Evolutionary conservation across 768 basidiomycete species (phyloP).

Genomic region (Leccinum subgranulosum): DNA sequence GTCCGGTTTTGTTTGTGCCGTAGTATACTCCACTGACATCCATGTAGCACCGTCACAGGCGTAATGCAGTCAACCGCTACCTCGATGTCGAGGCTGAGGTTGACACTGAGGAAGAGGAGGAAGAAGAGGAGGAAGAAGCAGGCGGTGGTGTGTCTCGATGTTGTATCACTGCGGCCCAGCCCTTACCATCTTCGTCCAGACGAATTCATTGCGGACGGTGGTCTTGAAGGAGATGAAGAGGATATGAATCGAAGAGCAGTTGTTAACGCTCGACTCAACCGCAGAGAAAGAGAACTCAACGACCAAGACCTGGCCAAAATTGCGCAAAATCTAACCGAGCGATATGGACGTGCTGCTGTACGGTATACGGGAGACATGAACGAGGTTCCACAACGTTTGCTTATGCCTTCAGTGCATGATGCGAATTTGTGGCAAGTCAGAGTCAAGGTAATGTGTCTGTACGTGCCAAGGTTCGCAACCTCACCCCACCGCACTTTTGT

Average conservation of each 20-base stretch:
- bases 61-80: constrained; percentile 70
- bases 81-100: constrained; percentile 96
- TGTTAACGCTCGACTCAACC: constrained; percentile 68
- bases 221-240: constrained; percentile 66
- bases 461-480: not conserved
- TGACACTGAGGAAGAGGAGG: constrained; percentile 95
- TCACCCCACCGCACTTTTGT: constrained; percentile 5
- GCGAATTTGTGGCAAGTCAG: constrained; percentile 94
- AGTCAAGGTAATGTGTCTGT: constrained; percentile 64
- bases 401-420: constrained; percentile 97
- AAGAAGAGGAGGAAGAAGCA: constrained; percentile 80
- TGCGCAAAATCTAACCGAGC: constrained; percentile 74
- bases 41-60: constrained; percentile 62
- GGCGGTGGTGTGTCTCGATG: constrained; percentile 42
- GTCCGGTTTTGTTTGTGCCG: constrained; percentile 32
- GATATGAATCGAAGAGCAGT: constrained; percentile 44
- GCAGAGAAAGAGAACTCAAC: constrained; percentile 68
- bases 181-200: constrained; percentile 39
- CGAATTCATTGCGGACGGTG: constrained; percentile 63
- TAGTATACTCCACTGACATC: constrained; percentile 4
- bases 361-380: constrained; percentile 92
- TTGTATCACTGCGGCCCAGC: not conserved
- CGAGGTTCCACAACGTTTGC: constrained; percentile 84
- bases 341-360: constrained; percentile 67
- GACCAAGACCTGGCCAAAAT: constrained; percentile 82